A percentile compares a stretch with the other conserved stretches of the same genome.
phyloP scores from a whole-genome alignment of 2,329 filamentous ascomycete species.

The Lecanosticta acicola region DNA sequence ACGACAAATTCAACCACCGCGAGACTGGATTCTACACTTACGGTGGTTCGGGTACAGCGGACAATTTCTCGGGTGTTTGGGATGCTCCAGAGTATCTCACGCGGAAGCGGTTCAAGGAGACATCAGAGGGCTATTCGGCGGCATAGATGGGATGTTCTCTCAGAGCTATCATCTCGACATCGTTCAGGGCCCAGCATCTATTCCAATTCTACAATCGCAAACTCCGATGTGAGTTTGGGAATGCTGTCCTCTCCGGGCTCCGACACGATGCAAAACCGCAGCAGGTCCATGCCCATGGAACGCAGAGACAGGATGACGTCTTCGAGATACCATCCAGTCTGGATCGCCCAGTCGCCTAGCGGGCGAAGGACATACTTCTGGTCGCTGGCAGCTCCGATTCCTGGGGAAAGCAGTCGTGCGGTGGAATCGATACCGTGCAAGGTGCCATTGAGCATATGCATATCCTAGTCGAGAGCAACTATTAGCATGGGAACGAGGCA shows the following conservation, averaged over 20 bases:
- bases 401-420: not conserved
- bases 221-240: slow-evolving; percentile 12
- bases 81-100: not conserved
- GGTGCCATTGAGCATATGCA: slow-evolving; percentile 24
- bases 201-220: slow-evolving; percentile 13
- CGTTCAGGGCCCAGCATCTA: no score
- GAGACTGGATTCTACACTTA: slow-evolving; percentile 7
- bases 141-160: no score
- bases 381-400: not conserved
- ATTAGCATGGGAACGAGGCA: not conserved
- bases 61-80: slow-evolving; percentile 2
- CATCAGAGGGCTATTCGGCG: no score
- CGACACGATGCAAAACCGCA: slow-evolving; percentile 9
- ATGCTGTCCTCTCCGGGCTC: not conserved
- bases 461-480: slow-evolving; percentile 10
- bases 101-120: not conserved
- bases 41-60: not conserved
- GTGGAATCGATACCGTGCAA: slow-evolving; percentile 18
- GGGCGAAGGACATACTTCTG: slow-evolving; percentile 15
- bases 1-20: not conserved
- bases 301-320: slow-evolving; percentile 18
- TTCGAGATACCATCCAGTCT: slow-evolving; percentile 17
- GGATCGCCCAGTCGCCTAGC: slow-evolving; percentile 14
- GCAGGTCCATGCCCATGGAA: slow-evolving; percentile 13
- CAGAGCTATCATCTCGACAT: no score